Base-by-base conservation (phyloP, 768 basidiomycete species). In the Suillus sp. region DNA sequence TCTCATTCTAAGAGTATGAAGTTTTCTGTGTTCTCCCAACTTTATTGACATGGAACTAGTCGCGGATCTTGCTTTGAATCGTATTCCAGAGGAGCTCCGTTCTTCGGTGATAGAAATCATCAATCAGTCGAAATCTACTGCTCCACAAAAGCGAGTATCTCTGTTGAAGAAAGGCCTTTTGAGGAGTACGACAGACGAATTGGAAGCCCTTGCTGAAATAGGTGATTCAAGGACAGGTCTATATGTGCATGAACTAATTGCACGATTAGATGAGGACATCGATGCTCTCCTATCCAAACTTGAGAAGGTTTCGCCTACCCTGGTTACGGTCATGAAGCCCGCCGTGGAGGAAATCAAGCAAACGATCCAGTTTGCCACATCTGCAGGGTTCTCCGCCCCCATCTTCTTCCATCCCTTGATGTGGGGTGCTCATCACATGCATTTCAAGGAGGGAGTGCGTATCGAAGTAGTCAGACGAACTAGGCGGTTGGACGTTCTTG, bases 401-500 rank as follows among this genome's bases (percentile, higher is more conserved):
- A 83, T 94, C 56, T 78, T 79, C 47, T 86, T 95, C 75, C 84
- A 83, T 63, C 93, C 92, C 3, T 77, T 93, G 32, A 90, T 93
- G 87, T 78, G 92, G 30, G 85, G 86, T 14, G 81, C 78, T 61
- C 88, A 89, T 65, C 84, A 84, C 64, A 72, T 78, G 1, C 80
- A 88, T 68, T 92, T 92, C 78, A 86, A 85, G 42, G 84, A 88
- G 55, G 93, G 93, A 0, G 79, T 94, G 37, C 79, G 92, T 53
- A 81, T 95, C 56, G 92, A 93, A 68, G 86, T 93, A 1, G 86
- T 88, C 13, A 81, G 85, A 63, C 84, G 83, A 59, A 85, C 80
- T 66, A 92, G 89, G 70, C 82, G 82, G 22, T 76, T 79, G 2
- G 92, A 93, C 62, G 81, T 92, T 9, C 82, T 95, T 22, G 93